Evolutionary conservation across 2,329 filamentous ascomycete species (phyloP), one percentile per base, ranked within the genome.

Genomic region (Microsporum audouinii): DNA sequence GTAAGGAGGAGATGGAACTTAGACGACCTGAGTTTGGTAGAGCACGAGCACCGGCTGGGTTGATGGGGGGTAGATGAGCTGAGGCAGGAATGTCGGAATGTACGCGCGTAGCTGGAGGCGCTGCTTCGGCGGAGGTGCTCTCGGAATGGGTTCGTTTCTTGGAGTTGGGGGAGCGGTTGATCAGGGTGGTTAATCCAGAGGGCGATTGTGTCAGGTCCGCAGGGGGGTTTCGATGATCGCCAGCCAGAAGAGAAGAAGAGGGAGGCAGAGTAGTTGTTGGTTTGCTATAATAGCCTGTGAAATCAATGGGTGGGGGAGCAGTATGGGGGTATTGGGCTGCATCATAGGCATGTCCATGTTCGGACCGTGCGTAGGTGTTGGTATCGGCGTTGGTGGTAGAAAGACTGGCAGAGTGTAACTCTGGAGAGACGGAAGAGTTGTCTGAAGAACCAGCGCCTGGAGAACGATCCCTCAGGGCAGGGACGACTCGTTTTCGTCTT

Each of bases 401-500:
- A 33, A 75, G 63, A 3, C 67, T 62, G 41, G 71, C 71, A 6
- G 74, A 69, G 7, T 72, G 71, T 58, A 73, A 65, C 64, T 76
- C 75, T 0, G 75, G 75, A 6, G 75, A 77, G 6, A 70, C 70
- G 10, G 76, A 77, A n/a, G 75, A 74, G 17, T 70, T 73, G 38
- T 73, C 72, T 2, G 75, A 74, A 8, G 74, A 75, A n/a, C 73
- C 71, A 27, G 73, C 72, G 34, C 70, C 73, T 10, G 74, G 73
- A 55, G 78, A 78, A 59, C 76, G 73, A 61, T 79, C 79, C 60
- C 77, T 74, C 31, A 84, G 78, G 17, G 88, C 90, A 17, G 92
- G 91, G 49, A 97, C 91, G 4, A 97, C 91, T 62, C 94, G 86
- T 79, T 97, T 97, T 63, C 94, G 83, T 64, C 94, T 84, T 75